Evolutionary conservation across 176 grass and related monocot genomes (phyloP), one percentile per base, ranked within the genome.

Genomic region (Zoysia pacifica): DNA sequence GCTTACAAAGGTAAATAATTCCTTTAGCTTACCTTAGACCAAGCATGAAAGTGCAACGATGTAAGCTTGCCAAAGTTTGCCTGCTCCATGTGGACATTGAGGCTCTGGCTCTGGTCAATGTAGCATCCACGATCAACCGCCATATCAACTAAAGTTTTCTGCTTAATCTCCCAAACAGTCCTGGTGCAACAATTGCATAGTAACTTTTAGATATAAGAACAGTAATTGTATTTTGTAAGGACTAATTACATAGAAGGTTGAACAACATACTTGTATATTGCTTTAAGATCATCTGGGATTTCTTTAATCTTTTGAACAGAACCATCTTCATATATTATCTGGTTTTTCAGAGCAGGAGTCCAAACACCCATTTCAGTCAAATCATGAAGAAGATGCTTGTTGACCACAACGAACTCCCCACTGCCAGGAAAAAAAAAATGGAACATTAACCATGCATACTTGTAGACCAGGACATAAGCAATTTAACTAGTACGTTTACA

Each of bases 151-250:
- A 99, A 73, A 38, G 88, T 99, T 85, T 90, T 99, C 88, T 99
- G 97, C 86, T 99, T 99, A 19, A 99, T 99, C 88, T 99, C 97
- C 97, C 97, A 99, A 47, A 99, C 97, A 47, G 97, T 99, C 72
- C 97, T 99, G 76, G 36, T 5, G 63, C 37, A 85, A 72, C 12
- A 62, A 51, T 76, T 43, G 9, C 28, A 28, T 28, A 71, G 10
- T 46, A 86, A 58, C 9, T 10, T 65, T 77, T 69, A 81, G 15
- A 81, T 9, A 65, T 7, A 36, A 28, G 28, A 28, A 55, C 14
- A 82, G 1, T 2, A 28, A 28, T 2, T 0, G 11, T 52, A 48
- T 61, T 6, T 18, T 9, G 45, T 65, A 46, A 44, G 28, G 28
- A 28, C 0, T 28, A 48, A 48, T 42, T 73, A 37, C 11, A 65